phyloP scores from a whole-genome alignment of 805 yeast genomes.

The Wickerhamiella allomyrinae region DNA sequence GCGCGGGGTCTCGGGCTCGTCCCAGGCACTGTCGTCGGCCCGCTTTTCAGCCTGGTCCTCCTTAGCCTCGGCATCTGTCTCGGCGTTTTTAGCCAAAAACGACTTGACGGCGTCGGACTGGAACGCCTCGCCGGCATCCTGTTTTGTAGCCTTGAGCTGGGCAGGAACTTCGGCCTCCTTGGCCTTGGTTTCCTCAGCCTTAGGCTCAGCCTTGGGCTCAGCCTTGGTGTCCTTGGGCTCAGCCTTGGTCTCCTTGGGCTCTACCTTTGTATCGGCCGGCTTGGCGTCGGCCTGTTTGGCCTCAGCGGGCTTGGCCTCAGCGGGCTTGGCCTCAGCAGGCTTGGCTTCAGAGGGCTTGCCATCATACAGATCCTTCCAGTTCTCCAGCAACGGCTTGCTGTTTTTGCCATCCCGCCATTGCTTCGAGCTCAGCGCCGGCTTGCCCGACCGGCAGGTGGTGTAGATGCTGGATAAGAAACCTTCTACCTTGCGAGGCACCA shows the following conservation, averaged over 20 bases:
- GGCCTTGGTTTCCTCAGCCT: not conserved
- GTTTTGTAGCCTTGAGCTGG: slow-evolving; percentile 27
- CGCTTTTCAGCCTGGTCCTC: slow-evolving; percentile 2
- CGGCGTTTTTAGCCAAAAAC: slow-evolving; percentile 35
- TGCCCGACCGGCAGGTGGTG: slow-evolving; percentile 74
- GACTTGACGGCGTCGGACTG: slow-evolving; percentile 34
- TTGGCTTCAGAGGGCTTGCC: slow-evolving; percentile 39
- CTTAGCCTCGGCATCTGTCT: slow-evolving; percentile 28
- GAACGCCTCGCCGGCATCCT: slow-evolving; percentile 35
- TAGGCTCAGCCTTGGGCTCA: slow-evolving; percentile 7
- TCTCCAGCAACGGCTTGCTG: slow-evolving; percentile 63
- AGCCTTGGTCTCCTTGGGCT: slow-evolving; percentile 17
- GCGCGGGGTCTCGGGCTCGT: slow-evolving; percentile 15
- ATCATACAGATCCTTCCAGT: slow-evolving; percentile 67
- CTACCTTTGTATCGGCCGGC: slow-evolving; percentile 18
- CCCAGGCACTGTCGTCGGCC: slow-evolving; percentile 26
- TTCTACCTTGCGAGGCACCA: slow-evolving; percentile 89
- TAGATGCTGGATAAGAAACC: slow-evolving; percentile 84
- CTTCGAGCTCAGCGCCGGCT: slow-evolving; percentile 62
- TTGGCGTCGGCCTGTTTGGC: slow-evolving; percentile 27
- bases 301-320: slow-evolving; percentile 15
- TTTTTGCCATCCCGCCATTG: slow-evolving; percentile 73
- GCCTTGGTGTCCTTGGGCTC: slow-evolving; percentile 10
- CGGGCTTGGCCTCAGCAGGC: slow-evolving; percentile 14
- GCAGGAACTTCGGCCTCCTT: slow-evolving; percentile 15